Percentiles rank a stretch among this genome's conserved stretches.
Conservation (phyloP, 345 rosid species). For the Cardamine occulta region DNA sequence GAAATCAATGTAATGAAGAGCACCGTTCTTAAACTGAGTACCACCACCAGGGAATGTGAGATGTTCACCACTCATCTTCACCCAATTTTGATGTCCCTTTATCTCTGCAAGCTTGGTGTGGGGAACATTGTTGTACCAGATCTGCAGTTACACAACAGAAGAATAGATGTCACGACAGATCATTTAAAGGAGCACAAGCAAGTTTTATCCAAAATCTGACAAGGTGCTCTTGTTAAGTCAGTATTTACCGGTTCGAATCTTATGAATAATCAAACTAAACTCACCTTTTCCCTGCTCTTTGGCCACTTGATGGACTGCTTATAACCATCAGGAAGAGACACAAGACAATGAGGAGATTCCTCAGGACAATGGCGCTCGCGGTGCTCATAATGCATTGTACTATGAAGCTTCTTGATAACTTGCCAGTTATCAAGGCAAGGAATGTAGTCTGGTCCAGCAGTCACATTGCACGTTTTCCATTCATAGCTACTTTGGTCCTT, state of each 20-base stretch:
- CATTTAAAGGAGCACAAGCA: background rate
- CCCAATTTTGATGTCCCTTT: conserved; percentile 99
- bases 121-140: conserved; percentile 65
- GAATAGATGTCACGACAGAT: conserved; percentile 17
- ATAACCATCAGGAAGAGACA: conserved; percentile 81
- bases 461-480: conserved; percentile 87
- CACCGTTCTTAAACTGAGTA: conserved; percentile 88
- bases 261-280: background rate
- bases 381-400: conserved; percentile 80
- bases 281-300: conserved; percentile 79
- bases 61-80: conserved; percentile 71
- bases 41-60: conserved; percentile 99
- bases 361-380: conserved; percentile 93
- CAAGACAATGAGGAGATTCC: conserved; percentile 82
- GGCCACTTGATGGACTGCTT: conserved; percentile 79
- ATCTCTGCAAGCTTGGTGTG: conserved; percentile 81
- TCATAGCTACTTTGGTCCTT: conserved; percentile 45
- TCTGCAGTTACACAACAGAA: conserved; percentile 29
- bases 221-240: background rate
- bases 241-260: background rate
- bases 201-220: background rate
- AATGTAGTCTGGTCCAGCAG: conserved; percentile 91
- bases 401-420: conserved; percentile 69
- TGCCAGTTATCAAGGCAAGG: conserved; percentile 94
- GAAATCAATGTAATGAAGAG: conserved; percentile 91